phyloP scores from a whole-genome alignment of 352 stramenopile genomes.

The Thalassiosira mediterranea region DNA sequence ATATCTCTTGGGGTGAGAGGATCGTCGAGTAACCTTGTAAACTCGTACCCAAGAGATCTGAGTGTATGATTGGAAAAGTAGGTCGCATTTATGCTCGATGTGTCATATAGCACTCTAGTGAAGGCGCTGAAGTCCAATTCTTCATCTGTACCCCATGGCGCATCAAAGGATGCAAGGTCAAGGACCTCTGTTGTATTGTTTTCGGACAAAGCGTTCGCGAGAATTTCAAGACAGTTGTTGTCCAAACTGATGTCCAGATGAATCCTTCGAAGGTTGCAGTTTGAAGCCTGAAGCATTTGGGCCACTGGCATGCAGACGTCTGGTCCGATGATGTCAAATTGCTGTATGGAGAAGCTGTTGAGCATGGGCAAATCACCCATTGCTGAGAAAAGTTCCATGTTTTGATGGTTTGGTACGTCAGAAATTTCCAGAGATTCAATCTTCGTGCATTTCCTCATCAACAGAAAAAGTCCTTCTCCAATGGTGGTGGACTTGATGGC shows the following conservation, averaged over 20 bases:
- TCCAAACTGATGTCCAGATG: slow-evolving; percentile 1
- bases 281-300: too few relatives aligned
- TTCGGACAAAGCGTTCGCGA: neutral
- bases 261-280: too few relatives aligned
- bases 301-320: too few relatives aligned
- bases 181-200: slow-evolving; percentile 14
- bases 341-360: too few relatives aligned
- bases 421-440: too few relatives aligned
- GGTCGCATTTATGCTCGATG: slow-evolving; percentile 6
- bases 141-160: neutral
- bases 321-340: too few relatives aligned
- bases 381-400: too few relatives aligned
- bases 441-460: too few relatives aligned
- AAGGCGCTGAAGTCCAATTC: slow-evolving; percentile 7
- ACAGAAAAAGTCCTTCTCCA: too few relatives aligned
- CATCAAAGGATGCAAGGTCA: neutral
- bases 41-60: neutral
- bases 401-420: too few relatives aligned
- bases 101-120: slow-evolving; percentile 1
- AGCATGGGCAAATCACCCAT: too few relatives aligned
- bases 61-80: slow-evolving; percentile 23
- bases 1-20: neutral
- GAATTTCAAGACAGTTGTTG: neutral
- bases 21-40: neutral
- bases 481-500: too few relatives aligned